Conservation (phyloP, 129 eudicot species). For the Chrysanthemum seticuspe region DNA sequence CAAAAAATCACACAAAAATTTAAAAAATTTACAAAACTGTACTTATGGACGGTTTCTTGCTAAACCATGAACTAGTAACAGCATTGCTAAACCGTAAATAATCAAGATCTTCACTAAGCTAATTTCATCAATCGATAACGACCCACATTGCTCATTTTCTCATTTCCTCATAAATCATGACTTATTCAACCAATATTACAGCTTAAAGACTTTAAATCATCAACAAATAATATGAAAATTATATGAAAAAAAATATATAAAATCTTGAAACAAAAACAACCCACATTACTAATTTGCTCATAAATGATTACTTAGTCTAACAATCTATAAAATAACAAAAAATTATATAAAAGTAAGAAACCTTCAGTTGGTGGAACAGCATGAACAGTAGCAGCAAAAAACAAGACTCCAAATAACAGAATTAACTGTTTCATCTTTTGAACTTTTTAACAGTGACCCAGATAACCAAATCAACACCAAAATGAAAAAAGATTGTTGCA, state of each 20-base stretch:
- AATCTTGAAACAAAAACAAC: slow-evolving; percentile 5
- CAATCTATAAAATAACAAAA: background rate
- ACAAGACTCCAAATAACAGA: slow-evolving; percentile 15
- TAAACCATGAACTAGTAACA: slow-evolving; percentile 13
- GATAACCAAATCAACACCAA: slow-evolving; percentile 29
- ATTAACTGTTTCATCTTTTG: slow-evolving; percentile 25
- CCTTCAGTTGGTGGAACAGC: slow-evolving; percentile 77
- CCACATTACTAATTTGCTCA: slow-evolving; percentile 13
- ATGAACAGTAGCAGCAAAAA: slow-evolving; percentile 35
- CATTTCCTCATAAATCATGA: too few species aligned
- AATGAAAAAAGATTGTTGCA: slow-evolving; percentile 11
- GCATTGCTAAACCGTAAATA: background rate
- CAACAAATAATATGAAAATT: too few species aligned
- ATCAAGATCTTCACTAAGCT: slow-evolving; percentile 26
- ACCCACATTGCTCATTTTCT: background rate
- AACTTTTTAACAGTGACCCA: slow-evolving; percentile 40
- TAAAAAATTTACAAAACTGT: background rate
- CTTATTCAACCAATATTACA: background rate
- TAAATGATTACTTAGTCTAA: background rate
- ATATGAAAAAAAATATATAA: too few species aligned
- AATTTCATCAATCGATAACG: background rate
- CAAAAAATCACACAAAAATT: slow-evolving; percentile 18
- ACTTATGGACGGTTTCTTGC: slow-evolving; percentile 1
- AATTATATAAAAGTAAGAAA: slow-evolving; percentile 15
- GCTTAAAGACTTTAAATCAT: too few species aligned